These are phyloP conservation scores for Sporobolomyces phaffii DNA, from an alignment of 768 basidiomycete genomes.

Conservation along the genomic window DNA sequence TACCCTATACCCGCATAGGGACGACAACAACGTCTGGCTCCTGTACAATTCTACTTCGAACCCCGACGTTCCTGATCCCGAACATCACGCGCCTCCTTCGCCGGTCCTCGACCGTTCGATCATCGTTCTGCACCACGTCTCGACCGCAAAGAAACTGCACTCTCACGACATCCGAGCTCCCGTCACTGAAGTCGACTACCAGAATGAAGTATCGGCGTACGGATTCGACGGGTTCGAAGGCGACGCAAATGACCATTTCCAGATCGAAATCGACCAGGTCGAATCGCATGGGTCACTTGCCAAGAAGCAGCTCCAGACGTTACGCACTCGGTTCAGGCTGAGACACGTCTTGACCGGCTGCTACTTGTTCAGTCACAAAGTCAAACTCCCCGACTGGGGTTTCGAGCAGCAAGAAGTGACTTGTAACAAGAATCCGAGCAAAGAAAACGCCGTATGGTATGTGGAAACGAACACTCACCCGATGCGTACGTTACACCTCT, in stretches of 20 bases:
- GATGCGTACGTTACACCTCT: slow-evolving; percentile 53
- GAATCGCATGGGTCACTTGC: slow-evolving; percentile 60
- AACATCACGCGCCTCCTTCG: slow-evolving; percentile 51
- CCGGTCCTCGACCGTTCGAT: slow-evolving; percentile 61
- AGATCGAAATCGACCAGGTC: slow-evolving; percentile 71
- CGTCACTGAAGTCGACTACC: slow-evolving; percentile 95
- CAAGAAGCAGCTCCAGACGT: slow-evolving; percentile 63
- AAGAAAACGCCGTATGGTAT: slow-evolving; percentile 84
- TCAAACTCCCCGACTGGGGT: slow-evolving; percentile 95
- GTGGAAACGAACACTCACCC: slow-evolving; percentile 79
- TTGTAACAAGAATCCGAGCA: slow-evolving; percentile 94
- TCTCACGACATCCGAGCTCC: slow-evolving; percentile 92
- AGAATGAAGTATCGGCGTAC: slow-evolving; percentile 95
- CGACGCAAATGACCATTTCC: slow-evolving; percentile 79
- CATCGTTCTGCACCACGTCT: slow-evolving; percentile 72
- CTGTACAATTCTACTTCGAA: slow-evolving; percentile 65
- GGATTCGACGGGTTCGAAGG: slow-evolving; percentile 78
- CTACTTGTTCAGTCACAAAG: slow-evolving; percentile 95
- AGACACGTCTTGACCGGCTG: slow-evolving; percentile 82
- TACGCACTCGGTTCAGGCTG: slow-evolving; percentile 75
- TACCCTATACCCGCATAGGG: slow-evolving; percentile 97
- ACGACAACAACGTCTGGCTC: slow-evolving; percentile 89
- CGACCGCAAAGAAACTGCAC: slow-evolving; percentile 80
- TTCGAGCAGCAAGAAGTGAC: slow-evolving; percentile 99
- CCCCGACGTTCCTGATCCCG: slow-evolving; percentile 32